Evolutionary conservation across 2,329 filamentous ascomycete species (phyloP), one percentile per base, ranked within the genome.

Genomic region (Alternaria gansuensis): DNA sequence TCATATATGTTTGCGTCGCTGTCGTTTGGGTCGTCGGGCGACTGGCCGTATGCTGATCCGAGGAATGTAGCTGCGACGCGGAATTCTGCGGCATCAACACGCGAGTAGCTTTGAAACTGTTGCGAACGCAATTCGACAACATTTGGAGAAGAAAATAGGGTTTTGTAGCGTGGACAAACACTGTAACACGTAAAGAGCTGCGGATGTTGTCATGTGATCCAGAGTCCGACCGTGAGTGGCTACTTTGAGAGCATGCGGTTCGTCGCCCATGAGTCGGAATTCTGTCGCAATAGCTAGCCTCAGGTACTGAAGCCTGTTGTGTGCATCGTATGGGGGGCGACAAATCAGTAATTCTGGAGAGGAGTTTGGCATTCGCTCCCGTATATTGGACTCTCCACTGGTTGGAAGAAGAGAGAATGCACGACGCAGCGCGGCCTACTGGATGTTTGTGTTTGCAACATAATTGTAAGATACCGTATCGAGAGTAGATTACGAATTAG

Each of bases 181-280:
- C 21, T 14, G 14, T 17, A 17, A 17, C 17, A 17, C 17, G 17
- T 17, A 17, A 17, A 17, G 17, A 40, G 37, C 37, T 40, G 17
- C 37, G 23, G 37, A 21, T 40, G 37, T 11, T 21, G 17, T 21
- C 37, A 17, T 40, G 17, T 10, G 37, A 40, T 40, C 37, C 21
- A 21, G 37, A 40, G 37, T 17, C 17, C 23, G 37, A 31, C 31
- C 13, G 44, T 36, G 29, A 48, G 13, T 48, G 44, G 44, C 31
- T 24, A 36, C 31, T 48, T 24, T 48, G 44, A 48, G 31, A 48
- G 29, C 44, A 48, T 48, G 44, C 13, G 44, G 44, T 36, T 26
- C 10, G 33, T 48, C 13, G 14, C 14, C 13, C 24, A 26, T 26
- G 40, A 28, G 40, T 28, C 24, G 6, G n/a, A 21, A 26, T 43